Base-by-base conservation (phyloP, 306 rosid genomes). In the Arachis hypogaea region DNA sequence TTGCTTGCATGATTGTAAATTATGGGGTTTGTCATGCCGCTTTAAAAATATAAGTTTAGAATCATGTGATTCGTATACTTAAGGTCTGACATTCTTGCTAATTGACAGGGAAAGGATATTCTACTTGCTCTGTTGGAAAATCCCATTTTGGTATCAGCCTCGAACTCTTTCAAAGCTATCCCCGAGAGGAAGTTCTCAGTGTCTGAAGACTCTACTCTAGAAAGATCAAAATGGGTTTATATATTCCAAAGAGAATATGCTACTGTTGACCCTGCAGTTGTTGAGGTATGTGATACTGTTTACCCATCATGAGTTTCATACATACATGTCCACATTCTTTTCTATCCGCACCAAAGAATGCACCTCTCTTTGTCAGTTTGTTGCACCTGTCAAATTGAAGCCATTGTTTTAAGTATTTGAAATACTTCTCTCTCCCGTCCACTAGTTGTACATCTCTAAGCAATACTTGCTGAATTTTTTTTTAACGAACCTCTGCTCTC, bases 221-320 rank as follows among this genome's bases (percentile, higher is more conserved):
- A 59, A 50, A 68, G 76, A 59, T 54, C 86, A 28, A 93, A 82
- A 85, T 85, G 82, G 91, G 89, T 93, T 61, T 93, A 91, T 71
- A 47, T 89, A 45, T 93, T 91, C 85, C 98, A 93, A 79, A 82
- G 81, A 72, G 98, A 93, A 86, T 89, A 85, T 82, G 98, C 91
- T 60, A 91, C 89, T 7, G 97, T 88, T 22, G 86, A 89, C 69
- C 96, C 93, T n/a, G 82, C 87, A 28, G 40, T 66, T 0, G 97
- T 91, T 4, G 68, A 89, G 82, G 98, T 93, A 81, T 68, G 80
- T 71, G 44, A 47, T 67, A 43, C 4, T 33, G 38, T 47, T 28
- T 9, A 30, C 36, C 63, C 7, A 33, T 33, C 38, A 33, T 0
- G 38, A 33, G 38, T 33, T 33, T 2, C 38, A 33, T 33, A 33